Evolutionary conservation across 768 basidiomycete species (phyloP).

Genomic region (Psilocybe cubensis): DNA sequence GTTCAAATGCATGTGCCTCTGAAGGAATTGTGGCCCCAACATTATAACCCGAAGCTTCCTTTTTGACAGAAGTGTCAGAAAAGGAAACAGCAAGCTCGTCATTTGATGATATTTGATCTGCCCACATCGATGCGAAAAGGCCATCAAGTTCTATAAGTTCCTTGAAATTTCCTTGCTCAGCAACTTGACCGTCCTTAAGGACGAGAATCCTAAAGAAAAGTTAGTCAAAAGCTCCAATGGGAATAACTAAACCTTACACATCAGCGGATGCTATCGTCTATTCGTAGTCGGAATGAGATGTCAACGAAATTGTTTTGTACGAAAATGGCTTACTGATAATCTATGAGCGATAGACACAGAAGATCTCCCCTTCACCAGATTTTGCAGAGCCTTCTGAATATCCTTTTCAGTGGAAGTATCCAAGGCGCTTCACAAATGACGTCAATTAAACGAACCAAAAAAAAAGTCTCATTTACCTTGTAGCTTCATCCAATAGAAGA

Average conservation of each 20-base stretch:
- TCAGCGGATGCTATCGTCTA: conserved; percentile 64
- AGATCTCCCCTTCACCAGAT: conserved; percentile 72
- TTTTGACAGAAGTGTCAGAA: conserved; percentile 36
- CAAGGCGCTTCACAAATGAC: conserved; percentile 55
- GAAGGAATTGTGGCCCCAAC: conserved; percentile 33
- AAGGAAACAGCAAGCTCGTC: conserved; percentile 51
- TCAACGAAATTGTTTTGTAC: conserved; percentile 2
- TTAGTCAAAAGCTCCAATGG: conserved; percentile 6
- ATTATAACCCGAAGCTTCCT: conserved; percentile 48
- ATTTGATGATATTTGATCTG: conserved; percentile 73
- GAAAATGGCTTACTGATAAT: conserved; percentile 58
- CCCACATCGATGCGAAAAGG: conserved; percentile 87
- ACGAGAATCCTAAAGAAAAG: conserved; percentile 72
- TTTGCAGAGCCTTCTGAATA: conserved; percentile 86
- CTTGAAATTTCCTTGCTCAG: conserved; percentile 80
- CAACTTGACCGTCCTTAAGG: conserved; percentile 86
- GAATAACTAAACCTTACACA: conserved; percentile 44
- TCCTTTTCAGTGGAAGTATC: conserved; percentile 92
- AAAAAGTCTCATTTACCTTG: conserved; percentile 45
- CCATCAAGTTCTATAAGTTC: conserved; percentile 76
- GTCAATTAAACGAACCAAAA: background rate
- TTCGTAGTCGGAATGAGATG: conserved; percentile 19
- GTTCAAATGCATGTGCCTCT: conserved; percentile 8
- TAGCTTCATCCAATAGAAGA: conserved; percentile 78
- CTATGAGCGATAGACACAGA: conserved; percentile 83